Evolutionary conservation across 2,329 filamentous ascomycete genomes (phyloP), one percentile per base, ranked within the genome.

Genomic region (Colletotrichum chrysophilum): DNA sequence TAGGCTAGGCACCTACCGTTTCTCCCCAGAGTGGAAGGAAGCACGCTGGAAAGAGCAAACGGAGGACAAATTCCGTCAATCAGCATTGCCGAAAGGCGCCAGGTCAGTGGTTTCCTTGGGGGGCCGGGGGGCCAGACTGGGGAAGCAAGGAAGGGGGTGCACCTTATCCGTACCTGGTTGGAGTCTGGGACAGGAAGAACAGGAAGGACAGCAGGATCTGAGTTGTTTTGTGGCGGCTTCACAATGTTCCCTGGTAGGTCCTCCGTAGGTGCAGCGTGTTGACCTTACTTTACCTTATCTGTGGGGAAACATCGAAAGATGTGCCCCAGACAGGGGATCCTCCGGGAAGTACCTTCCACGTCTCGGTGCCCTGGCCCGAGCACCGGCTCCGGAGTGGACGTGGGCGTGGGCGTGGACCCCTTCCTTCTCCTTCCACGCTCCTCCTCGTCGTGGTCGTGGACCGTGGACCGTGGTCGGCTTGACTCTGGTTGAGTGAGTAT

Each of bases 271-370:
- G 34, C 34, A 36, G 34, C 13, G 34, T 36, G 34, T 36, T 16
- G 36, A 38, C 36, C 48, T 55, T 24, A 38, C 24, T 56, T 56
- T 56, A 73, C 70, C 73, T 75, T 75, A 75, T 75, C 73, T 75
- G 70, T 75, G 73, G 73, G 56, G 73, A 75, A 72, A 65, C 73
- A 68, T 73, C 70, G 73, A 75, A 75, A 75, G 70, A 65, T 75
- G 43, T 56, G 64, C 64, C 73, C 72, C 61, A 56, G 32, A 56
- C 67, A 14, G 61, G 72, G 24, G 38, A 48, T 48, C 38, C 38
- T 48, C 38, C 38, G 21, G 21, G 32, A 24, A 52, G 26, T 52
- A 28, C 38, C 38, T 48, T n/a, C 38, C 38, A 48, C 38, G 38
- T 48, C 38, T 48, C 38, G 38, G 38, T 48, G 38, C 38, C 38